Percentiles rank a stretch among this genome's conserved stretches.
Conservation (phyloP, 1,139 yeast species). For the Yamadazyma sp. region DNA sequence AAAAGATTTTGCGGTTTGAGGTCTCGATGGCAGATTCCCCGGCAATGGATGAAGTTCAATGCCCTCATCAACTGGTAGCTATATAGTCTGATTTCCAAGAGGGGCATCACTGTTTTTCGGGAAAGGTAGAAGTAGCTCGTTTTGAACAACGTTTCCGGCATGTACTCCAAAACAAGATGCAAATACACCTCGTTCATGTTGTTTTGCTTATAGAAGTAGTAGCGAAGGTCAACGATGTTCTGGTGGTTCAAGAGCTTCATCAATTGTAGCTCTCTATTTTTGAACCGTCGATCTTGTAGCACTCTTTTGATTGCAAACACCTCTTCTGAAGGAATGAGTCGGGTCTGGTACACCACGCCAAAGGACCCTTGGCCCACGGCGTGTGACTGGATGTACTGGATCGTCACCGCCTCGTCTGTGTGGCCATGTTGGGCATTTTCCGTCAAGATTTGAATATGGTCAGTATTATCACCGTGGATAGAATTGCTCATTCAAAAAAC, state of each 20-base stretch:
- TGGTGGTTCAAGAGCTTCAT: slow-evolving; percentile 88
- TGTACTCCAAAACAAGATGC: slow-evolving; percentile 83
- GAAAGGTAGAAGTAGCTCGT: slow-evolving; percentile 81
- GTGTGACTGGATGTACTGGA: slow-evolving; percentile 69
- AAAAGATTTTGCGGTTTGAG: slow-evolving; percentile 78
- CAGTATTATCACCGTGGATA: neutral
- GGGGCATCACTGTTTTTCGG: slow-evolving; percentile 79
- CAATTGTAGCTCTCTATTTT: slow-evolving; percentile 92
- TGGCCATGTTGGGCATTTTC: slow-evolving; percentile 4
- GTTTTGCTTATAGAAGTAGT: slow-evolving; percentile 81
- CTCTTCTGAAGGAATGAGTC: slow-evolving; percentile 70
- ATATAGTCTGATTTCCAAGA: slow-evolving; percentile 82
- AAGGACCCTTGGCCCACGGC: slow-evolving; percentile 97
- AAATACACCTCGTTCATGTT: slow-evolving; percentile 79
- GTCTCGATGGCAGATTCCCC: slow-evolving; percentile 92
- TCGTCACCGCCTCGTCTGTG: slow-evolving; percentile 47
- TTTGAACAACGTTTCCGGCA: slow-evolving; percentile 94
- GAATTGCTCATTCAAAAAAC: neutral
- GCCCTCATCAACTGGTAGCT: slow-evolving; percentile 91
- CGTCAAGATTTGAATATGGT: slow-evolving; percentile 1
- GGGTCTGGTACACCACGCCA: slow-evolving; percentile 92
- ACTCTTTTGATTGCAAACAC: slow-evolving; percentile 92
- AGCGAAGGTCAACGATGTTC: slow-evolving; percentile 83
- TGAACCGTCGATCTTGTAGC: slow-evolving; percentile 89
- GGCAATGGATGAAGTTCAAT: slow-evolving; percentile 83